Percentiles rank a stretch among this genome's conserved stretches.
Conservation (phyloP, 371 early-diverging fungal genomes). For the Circinella umbellata region DNA sequence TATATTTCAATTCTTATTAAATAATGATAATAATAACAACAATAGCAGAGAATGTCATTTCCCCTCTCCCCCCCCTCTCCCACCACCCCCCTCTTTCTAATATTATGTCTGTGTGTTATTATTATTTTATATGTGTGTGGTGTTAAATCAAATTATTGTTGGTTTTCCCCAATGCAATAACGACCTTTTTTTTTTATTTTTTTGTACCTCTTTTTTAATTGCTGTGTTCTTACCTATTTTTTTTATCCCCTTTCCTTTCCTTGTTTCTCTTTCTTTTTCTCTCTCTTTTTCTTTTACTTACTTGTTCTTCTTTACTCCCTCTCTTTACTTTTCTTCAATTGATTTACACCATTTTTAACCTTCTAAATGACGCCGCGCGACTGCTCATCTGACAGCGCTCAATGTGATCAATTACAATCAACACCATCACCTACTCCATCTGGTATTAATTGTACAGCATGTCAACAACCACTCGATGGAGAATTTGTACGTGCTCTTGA, state of each 20-base stretch:
- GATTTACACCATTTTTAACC: background rate
- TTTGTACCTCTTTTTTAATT: no score
- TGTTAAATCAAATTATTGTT: no score
- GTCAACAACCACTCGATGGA: slow-evolving; percentile 55
- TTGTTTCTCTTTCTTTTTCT: slow-evolving; percentile 6
- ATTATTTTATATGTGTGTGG: no score
- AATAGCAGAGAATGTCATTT: no score
- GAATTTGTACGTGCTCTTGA: slow-evolving; percentile 92
- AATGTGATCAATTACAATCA: slow-evolving; percentile 1
- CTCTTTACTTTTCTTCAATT: background rate
- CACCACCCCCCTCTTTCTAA: no score
- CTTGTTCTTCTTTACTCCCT: slow-evolving; percentile 2
- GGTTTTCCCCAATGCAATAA: background rate
- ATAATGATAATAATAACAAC: no score
- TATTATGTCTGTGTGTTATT: no score
- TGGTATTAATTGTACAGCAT: slow-evolving; percentile 20
- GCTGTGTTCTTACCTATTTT: background rate
- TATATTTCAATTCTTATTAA: no score
- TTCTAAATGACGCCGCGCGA: slow-evolving; percentile 13
- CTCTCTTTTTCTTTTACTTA: slow-evolving; percentile 3
- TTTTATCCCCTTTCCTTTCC: background rate
- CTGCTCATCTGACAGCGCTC: slow-evolving; percentile 11
- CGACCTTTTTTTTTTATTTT: no score
- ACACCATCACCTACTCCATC: slow-evolving; percentile 12
- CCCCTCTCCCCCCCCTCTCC: no score